phyloP scores from a whole-genome alignment of 257 asterid species.

The Lycium ferocissimum region DNA sequence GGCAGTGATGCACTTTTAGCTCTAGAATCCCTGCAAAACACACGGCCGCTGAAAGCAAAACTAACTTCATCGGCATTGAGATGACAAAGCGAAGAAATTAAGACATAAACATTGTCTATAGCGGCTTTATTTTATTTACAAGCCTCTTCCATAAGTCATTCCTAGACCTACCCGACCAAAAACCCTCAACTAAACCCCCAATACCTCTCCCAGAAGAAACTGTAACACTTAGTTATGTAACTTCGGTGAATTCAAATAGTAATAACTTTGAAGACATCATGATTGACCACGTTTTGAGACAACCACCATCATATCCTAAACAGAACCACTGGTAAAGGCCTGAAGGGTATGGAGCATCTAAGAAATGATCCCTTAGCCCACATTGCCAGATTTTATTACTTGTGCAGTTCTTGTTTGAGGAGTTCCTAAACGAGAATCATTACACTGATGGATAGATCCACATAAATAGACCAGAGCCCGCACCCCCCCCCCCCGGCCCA shows the following conservation, averaged over 20 bases:
- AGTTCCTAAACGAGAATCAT: no score
- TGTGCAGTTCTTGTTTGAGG: no score
- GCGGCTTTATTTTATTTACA: neutral
- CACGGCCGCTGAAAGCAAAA: neutral
- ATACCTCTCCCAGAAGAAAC: neutral
- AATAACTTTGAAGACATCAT: neutral
- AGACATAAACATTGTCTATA: neutral
- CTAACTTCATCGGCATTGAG: neutral
- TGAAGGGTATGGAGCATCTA: no score
- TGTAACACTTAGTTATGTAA: slow-evolving; percentile 8
- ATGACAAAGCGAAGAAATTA: neutral
- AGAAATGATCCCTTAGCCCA: no score
- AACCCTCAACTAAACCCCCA: neutral
- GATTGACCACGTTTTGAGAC: slow-evolving; percentile 42
- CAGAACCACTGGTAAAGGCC: no score
- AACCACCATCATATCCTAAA: slow-evolving; percentile 54
- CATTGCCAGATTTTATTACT: no score
- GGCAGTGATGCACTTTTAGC: neutral
- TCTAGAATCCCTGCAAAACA: neutral
- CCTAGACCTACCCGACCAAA: neutral
- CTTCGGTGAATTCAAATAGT: slow-evolving; percentile 41
- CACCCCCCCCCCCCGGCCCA: no score
- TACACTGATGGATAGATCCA: no score
- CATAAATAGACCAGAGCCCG: no score
- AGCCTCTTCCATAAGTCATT: neutral